These are phyloP conservation scores for Tuber melanosporum DNA, from an alignment of 495 filamentous ascomycete species.

Conservation along the genomic window DNA sequence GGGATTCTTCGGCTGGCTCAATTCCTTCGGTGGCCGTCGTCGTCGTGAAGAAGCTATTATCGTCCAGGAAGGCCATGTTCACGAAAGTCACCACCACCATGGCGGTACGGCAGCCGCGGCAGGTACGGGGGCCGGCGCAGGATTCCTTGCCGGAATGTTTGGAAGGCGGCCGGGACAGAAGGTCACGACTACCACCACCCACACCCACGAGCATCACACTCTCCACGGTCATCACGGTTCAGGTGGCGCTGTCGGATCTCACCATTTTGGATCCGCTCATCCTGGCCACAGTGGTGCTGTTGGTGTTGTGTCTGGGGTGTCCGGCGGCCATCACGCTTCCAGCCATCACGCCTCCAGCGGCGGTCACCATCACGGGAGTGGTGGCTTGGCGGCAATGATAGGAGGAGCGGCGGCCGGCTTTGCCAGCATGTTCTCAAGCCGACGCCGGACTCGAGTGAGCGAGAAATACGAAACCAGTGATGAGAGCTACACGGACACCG, in stretches of 20 bases:
- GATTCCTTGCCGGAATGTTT: constrained; percentile 32
- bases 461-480: constrained; percentile 35
- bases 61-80: constrained; percentile 19
- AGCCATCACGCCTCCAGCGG: constrained; percentile 7
- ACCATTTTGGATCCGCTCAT: constrained; percentile 6
- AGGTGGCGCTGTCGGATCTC: constrained; percentile 1
- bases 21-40: constrained; percentile 16
- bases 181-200: constrained; percentile 30
- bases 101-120: constrained; percentile 19
- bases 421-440: constrained; percentile 33
- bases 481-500: constrained; percentile 27
- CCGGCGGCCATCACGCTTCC: not conserved
- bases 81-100: constrained; percentile 18
- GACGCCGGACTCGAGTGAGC: constrained; percentile 23
- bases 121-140: constrained; percentile 26
- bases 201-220: constrained; percentile 28
- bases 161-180: constrained; percentile 28
- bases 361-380: constrained; percentile 17
- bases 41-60: constrained; percentile 18
- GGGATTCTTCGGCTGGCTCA: constrained; percentile 36
- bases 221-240: constrained; percentile 5
- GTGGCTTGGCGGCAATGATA: constrained; percentile 37
- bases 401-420: constrained; percentile 39
- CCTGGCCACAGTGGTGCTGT: not conserved
- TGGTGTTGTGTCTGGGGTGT: constrained; percentile 5